These are phyloP conservation scores for Leptographium lundbergii DNA, from an alignment of 2,329 filamentous ascomycete species.

Conservation along the genomic window DNA sequence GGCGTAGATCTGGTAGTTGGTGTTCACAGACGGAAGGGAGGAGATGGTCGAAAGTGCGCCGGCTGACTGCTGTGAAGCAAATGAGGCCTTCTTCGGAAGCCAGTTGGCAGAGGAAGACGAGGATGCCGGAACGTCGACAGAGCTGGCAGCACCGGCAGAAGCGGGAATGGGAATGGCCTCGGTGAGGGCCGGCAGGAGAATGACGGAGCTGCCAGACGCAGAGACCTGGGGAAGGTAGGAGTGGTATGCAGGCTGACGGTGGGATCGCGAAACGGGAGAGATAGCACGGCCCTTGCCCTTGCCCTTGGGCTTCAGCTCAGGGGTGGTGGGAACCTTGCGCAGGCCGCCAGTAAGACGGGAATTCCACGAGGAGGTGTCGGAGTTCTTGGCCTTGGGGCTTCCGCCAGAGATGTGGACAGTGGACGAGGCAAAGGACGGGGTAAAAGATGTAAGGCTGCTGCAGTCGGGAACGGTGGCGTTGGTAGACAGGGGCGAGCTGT, in stretches of 20 bases:
- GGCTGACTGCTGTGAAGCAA: conserved; percentile 22
- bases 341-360: conserved; percentile 42
- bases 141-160: not conserved
- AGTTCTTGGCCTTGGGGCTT: conserved; percentile 17
- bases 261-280: not conserved
- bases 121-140: not conserved
- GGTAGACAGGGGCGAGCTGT: conserved; percentile 30
- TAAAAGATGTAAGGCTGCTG: conserved; percentile 24
- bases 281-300: conserved; percentile 17
- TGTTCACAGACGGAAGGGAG: conserved; percentile 27
- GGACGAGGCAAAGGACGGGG: conserved; percentile 20
- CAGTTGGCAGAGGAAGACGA: not conserved
- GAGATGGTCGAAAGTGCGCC: not conserved
- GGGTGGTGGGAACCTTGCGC: conserved; percentile 35
- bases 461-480: conserved; percentile 29
- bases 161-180: not conserved
- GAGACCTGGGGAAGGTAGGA: not conserved
- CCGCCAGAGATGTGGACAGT: conserved; percentile 22
- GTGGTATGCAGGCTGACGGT: not conserved
- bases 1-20: conserved; percentile 42
- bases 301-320: conserved; percentile 25
- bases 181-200: not conserved
- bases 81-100: conserved; percentile 23
- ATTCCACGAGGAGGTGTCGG: conserved; percentile 31
- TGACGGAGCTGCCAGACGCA: not conserved